Conservation (phyloP, 176 grass and related monocot species). For the Urochloa ruziziensis region DNA sequence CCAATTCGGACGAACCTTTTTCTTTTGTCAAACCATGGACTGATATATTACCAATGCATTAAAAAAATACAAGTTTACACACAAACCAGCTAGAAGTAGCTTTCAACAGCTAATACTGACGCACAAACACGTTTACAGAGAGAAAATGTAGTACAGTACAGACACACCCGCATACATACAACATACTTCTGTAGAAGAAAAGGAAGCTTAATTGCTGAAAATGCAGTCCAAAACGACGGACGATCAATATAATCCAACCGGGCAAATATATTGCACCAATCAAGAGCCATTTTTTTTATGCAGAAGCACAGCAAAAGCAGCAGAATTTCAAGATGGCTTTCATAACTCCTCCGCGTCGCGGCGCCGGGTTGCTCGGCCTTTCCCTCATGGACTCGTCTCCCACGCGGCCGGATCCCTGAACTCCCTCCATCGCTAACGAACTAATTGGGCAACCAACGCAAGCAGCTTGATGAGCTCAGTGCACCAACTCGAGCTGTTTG, state of each 20-base stretch:
- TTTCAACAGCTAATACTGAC: neutral
- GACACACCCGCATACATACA: neutral
- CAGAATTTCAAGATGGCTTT: neutral
- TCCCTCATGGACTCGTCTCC: neutral
- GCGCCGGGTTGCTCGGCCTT: constrained; percentile 7
- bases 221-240: too few species aligned
- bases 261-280: neutral
- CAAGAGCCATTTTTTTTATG: neutral
- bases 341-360: neutral
- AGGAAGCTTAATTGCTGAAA: too few species aligned
- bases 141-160: too few species aligned
- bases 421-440: constrained; percentile 3
- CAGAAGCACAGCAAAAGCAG: neutral
- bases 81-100: neutral
- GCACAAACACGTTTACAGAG: neutral
- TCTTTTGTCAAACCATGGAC: too few species aligned
- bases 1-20: too few species aligned
- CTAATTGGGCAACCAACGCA: neutral
- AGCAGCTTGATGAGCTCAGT: neutral
- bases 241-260: fast-evolving
- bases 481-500: neutral
- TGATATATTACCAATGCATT: too few species aligned
- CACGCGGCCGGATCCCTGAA: neutral
- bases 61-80: too few species aligned
- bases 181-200: neutral